A percentile compares a stretch with the other conserved stretches of the same genome.
phyloP scores from a whole-genome alignment of 208 protist species.

The Trypanosomatidae sp. region DNA sequence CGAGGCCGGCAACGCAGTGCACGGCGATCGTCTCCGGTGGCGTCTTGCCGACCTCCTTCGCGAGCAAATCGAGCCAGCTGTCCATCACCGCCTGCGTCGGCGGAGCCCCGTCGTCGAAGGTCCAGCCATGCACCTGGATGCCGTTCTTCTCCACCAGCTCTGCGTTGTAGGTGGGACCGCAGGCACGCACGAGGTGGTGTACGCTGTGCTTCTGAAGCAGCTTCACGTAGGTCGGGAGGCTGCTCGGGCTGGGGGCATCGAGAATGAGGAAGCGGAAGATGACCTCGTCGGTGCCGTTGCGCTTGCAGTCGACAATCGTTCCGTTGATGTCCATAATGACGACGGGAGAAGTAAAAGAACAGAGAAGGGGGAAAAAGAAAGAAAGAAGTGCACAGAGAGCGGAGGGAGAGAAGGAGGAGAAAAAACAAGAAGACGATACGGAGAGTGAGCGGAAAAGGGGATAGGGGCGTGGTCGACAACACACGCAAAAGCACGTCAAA shows the following conservation, averaged over 20 bases:
- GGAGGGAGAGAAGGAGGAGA: background rate
- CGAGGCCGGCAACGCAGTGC: slow-evolving; percentile 93
- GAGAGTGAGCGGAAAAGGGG: too few species aligned
- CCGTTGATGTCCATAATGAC: slow-evolving; percentile 90
- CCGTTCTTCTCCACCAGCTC: slow-evolving; percentile 62
- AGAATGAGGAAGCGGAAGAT: slow-evolving; percentile 86
- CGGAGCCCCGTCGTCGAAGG: slow-evolving; percentile 92
- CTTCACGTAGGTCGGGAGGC: slow-evolving; percentile 87
- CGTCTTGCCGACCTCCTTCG: slow-evolving; percentile 42
- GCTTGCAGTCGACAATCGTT: slow-evolving; percentile 79
- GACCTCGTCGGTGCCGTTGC: slow-evolving; percentile 33
- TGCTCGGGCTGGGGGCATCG: slow-evolving; percentile 83
- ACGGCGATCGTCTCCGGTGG: slow-evolving; percentile 68
- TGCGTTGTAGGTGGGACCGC: slow-evolving; percentile 81
- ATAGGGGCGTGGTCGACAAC: too few species aligned
- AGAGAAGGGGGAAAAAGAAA: too few species aligned
- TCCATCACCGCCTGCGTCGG: slow-evolving; percentile 78
- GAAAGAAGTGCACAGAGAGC: background rate
- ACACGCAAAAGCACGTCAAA: too few species aligned
- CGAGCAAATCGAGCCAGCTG: slow-evolving; percentile 80
- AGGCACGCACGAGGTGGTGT: slow-evolving; percentile 85
- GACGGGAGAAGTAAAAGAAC: too few species aligned
- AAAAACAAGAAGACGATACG: too few species aligned
- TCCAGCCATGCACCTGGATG: slow-evolving; percentile 83
- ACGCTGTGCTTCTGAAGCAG: slow-evolving; percentile 76